A percentile compares a stretch with the other conserved stretches of the same genome.
Evolutionary conservation across 257 asterid genomes (phyloP).

Genomic region (Solanum neorickii): DNA sequence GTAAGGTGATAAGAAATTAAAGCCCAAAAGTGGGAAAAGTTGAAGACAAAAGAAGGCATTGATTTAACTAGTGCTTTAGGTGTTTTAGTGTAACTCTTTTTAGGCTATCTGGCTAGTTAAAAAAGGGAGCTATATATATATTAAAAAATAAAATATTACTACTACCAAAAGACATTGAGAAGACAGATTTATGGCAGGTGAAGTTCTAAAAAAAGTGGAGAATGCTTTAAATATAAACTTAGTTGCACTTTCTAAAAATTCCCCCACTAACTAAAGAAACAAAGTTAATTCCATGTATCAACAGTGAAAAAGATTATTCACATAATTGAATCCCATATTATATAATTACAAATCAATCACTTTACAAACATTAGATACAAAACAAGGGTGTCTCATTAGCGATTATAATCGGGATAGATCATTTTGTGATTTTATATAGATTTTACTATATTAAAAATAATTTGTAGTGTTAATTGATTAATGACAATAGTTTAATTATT

Average conservation of each 20-base stretch:
- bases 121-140: neutral
- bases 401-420: neutral
- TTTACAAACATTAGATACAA: neutral
- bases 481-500: too few species aligned
- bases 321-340: neutral
- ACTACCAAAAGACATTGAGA: neutral
- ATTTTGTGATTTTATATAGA: neutral
- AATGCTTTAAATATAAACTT: neutral
- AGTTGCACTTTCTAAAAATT: neutral
- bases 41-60: neutral
- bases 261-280: neutral
- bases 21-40: slow-evolving; percentile 1
- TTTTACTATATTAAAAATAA: neutral
- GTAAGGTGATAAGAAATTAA: neutral
- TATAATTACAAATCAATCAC: neutral
- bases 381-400: neutral
- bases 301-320: neutral
- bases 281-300: neutral
- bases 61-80: neutral
- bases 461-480: too few species aligned
- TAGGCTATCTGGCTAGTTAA: neutral
- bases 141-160: neutral
- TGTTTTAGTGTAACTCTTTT: neutral
- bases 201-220: neutral
- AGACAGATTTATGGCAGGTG: slow-evolving; percentile 6